Conservation (phyloP, 768 basidiomycete species). For the Suillus weaverae region DNA sequence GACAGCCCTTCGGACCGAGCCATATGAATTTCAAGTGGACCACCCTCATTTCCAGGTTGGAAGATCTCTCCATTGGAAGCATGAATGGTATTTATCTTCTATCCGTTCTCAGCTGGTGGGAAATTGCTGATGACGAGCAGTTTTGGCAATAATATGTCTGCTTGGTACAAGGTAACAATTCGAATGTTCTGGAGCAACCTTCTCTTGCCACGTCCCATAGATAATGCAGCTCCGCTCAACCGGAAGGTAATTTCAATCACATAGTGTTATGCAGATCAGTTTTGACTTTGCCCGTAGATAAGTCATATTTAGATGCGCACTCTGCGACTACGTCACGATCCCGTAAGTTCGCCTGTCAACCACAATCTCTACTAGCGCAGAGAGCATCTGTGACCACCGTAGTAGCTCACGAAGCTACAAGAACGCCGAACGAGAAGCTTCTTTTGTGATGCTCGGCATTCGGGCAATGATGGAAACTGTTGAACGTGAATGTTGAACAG, state of each 20-base stretch:
- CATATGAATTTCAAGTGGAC: not conserved
- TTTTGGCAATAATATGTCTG: not conserved
- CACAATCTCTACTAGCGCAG: not conserved
- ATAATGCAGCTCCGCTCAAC: not conserved
- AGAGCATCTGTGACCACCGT: not conserved
- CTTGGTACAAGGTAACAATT: not conserved
- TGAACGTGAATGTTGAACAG: not conserved
- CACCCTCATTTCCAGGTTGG: not conserved
- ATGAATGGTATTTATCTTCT: not conserved
- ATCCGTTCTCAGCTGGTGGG: not conserved
- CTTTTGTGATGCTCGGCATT: not conserved
- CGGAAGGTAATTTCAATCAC: not conserved
- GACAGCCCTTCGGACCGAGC: not conserved
- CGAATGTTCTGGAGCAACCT: not conserved
- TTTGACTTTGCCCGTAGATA: not conserved
- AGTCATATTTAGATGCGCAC: not conserved
- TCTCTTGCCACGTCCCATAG: slow-evolving; percentile 3
- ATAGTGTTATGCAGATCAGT: not conserved
- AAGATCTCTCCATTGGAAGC: not conserved
- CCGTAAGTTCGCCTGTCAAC: not conserved
- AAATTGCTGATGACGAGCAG: not conserved
- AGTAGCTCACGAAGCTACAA: not conserved
- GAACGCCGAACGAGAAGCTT: not conserved
- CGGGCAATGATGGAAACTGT: not conserved
- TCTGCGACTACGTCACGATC: not conserved